Conservation (phyloP, 441 rosid species). For the Theobroma grandiflorum region DNA sequence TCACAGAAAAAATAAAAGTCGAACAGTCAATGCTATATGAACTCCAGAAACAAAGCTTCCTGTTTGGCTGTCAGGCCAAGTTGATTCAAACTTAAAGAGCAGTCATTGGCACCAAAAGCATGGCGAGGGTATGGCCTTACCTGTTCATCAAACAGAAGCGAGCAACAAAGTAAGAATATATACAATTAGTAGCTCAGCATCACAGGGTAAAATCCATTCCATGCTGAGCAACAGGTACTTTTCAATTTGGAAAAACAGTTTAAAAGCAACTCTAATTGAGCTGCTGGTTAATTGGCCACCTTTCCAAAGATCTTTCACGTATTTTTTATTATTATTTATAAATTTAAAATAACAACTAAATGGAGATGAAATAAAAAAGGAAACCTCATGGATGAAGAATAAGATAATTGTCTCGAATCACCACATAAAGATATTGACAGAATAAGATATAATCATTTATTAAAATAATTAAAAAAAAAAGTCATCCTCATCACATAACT, state of each 20-base stretch:
- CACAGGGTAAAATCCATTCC: neutral
- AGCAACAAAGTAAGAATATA: neutral
- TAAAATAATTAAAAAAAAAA: neutral
- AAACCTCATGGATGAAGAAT: neutral
- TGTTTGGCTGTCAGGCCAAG: conserved; percentile 78
- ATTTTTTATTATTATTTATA: neutral
- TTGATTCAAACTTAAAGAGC: conserved; percentile 62
- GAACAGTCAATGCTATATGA: conserved; percentile 46
- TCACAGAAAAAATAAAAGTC: neutral
- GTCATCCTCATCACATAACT: neutral
- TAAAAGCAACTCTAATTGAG: neutral
- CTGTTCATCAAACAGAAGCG: conserved; percentile 49
- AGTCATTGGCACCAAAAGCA: conserved; percentile 53
- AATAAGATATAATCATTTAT: neutral
- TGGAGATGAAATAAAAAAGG: neutral
- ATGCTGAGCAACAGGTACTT: neutral
- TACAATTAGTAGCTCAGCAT: neutral
- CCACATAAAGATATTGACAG: neutral
- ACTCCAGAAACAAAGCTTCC: conserved; percentile 81
- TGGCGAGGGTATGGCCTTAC: conserved; percentile 78
- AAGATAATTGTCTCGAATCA: neutral
- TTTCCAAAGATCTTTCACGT: neutral
- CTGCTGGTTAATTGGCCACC: neutral
- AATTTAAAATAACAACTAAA: neutral
- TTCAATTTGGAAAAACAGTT: neutral